Evolutionary conservation across 2,329 filamentous ascomycete genomes (phyloP).

Genomic region (Fusarium foetens): DNA sequence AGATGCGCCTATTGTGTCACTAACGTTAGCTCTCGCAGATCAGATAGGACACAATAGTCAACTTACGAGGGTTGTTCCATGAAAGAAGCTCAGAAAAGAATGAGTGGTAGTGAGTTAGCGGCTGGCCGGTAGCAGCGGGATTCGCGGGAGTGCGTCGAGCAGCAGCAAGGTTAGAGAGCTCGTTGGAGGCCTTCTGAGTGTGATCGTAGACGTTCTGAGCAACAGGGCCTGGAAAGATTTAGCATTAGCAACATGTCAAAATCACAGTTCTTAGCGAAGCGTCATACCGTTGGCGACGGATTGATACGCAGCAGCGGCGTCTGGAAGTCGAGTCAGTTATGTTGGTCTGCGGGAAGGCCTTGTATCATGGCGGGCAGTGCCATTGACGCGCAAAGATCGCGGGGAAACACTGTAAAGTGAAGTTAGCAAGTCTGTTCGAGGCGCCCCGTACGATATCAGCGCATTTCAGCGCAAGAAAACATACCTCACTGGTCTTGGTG

Average conservation of each 20-base stretch:
- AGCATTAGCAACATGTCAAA: constrained; percentile 24
- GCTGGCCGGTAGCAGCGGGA: constrained; percentile 68
- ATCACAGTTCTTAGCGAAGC: constrained; percentile 32
- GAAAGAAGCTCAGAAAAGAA: constrained; percentile 76
- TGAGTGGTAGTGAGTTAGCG: constrained; percentile 75
- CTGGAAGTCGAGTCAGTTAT: constrained; percentile 52
- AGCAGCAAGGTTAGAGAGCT: constrained; percentile 68
- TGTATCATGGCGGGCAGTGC: not conserved
- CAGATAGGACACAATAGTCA: not conserved
- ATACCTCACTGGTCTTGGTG: constrained; percentile 65
- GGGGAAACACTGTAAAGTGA: constrained; percentile 24
- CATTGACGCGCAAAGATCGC: constrained; percentile 4
- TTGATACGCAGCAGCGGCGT: constrained; percentile 61
- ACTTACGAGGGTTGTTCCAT: constrained; percentile 74
- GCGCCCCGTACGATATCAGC: constrained; percentile 17
- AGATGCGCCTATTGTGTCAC: constrained; percentile 63
- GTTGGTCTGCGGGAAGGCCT: not conserved
- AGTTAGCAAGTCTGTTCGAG: constrained; percentile 39
- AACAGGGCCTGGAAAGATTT: constrained; percentile 61
- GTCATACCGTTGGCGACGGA: constrained; percentile 58
- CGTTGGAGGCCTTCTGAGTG: constrained; percentile 62
- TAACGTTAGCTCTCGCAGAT: constrained; percentile 26
- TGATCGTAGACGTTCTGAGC: constrained; percentile 69
- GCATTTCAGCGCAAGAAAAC: constrained; percentile 41
- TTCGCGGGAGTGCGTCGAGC: constrained; percentile 64